Evolutionary conservation across 163 green algal species (phyloP), one percentile per base, ranked within the genome.

Genomic region (Prototheca cutis): DNA sequence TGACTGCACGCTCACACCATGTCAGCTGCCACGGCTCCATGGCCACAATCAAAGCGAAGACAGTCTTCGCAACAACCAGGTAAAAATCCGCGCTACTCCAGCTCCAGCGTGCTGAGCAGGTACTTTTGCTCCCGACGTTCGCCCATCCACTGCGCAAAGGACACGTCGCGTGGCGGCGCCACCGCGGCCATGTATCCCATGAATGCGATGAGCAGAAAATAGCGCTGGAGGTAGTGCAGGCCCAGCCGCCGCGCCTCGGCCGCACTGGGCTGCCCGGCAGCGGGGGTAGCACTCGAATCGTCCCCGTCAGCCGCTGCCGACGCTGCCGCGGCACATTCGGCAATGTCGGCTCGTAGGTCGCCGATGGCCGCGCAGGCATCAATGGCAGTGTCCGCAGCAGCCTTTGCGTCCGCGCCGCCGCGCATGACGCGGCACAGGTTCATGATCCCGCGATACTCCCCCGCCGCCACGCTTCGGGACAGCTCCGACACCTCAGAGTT

Each of bases 221-320:
- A 92, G 53, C 85, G 72, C 72, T 90, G 82, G 36, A 96, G 80
- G 77, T 96, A 96, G 73, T 96, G 87, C 67, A 93, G 65, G 6
- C 87, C 88, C 47, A 96, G 75, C 36, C 86, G 75, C 24, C 83
- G 72, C 0, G 85, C 82, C 5, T 81, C 82, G 28, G 65, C n/a
- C n/a, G n/a, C n/a, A n/a, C n/a, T n/a, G n/a, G n/a, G n/a, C n/a
- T n/a, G n/a, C n/a, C n/a, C n/a, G n/a, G n/a, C n/a, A n/a, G n/a
- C n/a, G n/a, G n/a, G n/a, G n/a, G n/a, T n/a, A n/a, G n/a, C n/a
- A n/a, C n/a, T n/a, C n/a, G n/a, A n/a, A n/a, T n/a, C n/a, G n/a
- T n/a, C n/a, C n/a, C n/a, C n/a, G 36, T 45, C 36, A 10, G 36
- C 17, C 36, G 36, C 36, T 21, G 36, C 57, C 64, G 82, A 71